These are phyloP conservation scores for Penicillium corylophilum DNA, from an alignment of 2,329 filamentous ascomycete species.

Conservation along the genomic window DNA sequence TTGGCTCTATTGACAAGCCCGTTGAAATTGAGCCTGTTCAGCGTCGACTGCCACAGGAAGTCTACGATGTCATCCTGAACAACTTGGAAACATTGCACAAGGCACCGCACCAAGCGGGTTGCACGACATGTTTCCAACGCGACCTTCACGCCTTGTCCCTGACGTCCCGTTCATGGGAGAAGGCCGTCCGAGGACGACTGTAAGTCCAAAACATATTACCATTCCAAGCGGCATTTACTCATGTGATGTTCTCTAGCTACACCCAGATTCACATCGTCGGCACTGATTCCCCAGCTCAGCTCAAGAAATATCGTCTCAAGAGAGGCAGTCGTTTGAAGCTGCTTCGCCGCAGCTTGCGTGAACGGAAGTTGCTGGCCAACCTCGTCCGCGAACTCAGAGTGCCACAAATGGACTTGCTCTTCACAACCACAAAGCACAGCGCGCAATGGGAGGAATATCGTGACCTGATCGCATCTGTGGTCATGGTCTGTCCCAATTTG, in stretches of 20 bases:
- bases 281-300: slow-evolving; percentile 46
- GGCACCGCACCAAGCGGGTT: slow-evolving; percentile 41
- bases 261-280: slow-evolving; percentile 50
- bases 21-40: slow-evolving; percentile 37
- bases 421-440: slow-evolving; percentile 42
- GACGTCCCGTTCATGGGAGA: slow-evolving; percentile 58
- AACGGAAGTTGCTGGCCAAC: slow-evolving; percentile 51
- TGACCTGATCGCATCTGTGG: slow-evolving; percentile 55
- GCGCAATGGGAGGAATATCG: slow-evolving; percentile 50
- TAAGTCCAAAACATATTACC: slow-evolving; percentile 37
- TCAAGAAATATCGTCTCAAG: slow-evolving; percentile 51
- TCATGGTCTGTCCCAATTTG: slow-evolving; percentile 59
- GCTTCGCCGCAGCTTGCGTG: slow-evolving; percentile 55
- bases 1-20: slow-evolving; percentile 36
- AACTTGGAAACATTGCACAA: slow-evolving; percentile 51
- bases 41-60: slow-evolving; percentile 51
- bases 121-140: slow-evolving; percentile 54
- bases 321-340: slow-evolving; percentile 53
- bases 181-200: slow-evolving; percentile 51
- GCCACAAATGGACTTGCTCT: slow-evolving; percentile 47
- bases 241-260: slow-evolving; percentile 41
- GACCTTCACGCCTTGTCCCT: slow-evolving; percentile 55
- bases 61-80: slow-evolving; percentile 56
- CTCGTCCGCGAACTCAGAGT: slow-evolving; percentile 56
- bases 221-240: slow-evolving; percentile 1